These are phyloP conservation scores for Acer yangbiense DNA, from an alignment of 345 rosid genomes.

Conservation along the genomic window DNA sequence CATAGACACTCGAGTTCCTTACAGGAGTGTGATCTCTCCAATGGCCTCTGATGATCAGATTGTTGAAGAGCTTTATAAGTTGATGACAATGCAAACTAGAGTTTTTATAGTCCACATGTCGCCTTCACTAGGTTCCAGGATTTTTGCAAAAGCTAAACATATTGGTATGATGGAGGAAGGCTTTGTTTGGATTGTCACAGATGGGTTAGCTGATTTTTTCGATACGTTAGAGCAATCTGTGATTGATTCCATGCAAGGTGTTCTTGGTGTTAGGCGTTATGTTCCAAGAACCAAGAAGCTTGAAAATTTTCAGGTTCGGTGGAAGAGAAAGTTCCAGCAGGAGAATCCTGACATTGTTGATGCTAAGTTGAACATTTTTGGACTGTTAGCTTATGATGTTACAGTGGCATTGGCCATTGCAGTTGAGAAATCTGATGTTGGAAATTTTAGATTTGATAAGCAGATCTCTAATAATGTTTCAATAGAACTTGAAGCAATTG, in stretches of 20 bases:
- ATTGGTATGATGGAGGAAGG: slow-evolving; percentile 54
- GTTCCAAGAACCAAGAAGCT: slow-evolving; percentile 28
- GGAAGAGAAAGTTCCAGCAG: slow-evolving; percentile 31
- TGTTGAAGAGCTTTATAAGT: slow-evolving; percentile 44
- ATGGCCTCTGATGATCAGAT: slow-evolving; percentile 48
- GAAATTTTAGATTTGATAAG: slow-evolving; percentile 24
- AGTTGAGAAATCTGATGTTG: slow-evolving; percentile 40
- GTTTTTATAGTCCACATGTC: slow-evolving; percentile 59
- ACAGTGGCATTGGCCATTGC: slow-evolving; percentile 47
- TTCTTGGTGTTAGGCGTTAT: slow-evolving; percentile 40
- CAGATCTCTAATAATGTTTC: neutral
- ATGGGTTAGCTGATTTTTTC: slow-evolving; percentile 30
- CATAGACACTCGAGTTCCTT: slow-evolving; percentile 41
- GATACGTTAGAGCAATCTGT: slow-evolving; percentile 2
- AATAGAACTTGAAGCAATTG: slow-evolving; percentile 40
- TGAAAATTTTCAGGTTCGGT: slow-evolving; percentile 30
- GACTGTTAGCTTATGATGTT: slow-evolving; percentile 60
- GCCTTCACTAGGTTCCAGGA: slow-evolving; percentile 31
- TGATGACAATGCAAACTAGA: slow-evolving; percentile 51
- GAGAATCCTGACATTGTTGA: slow-evolving; percentile 22
- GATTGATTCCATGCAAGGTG: slow-evolving; percentile 46
- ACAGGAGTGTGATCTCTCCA: slow-evolving; percentile 44
- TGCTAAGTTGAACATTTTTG: slow-evolving; percentile 35
- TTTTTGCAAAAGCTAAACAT: slow-evolving; percentile 47
- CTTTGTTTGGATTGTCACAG: slow-evolving; percentile 53